Percentiles rank a stretch among this genome's conserved stretches.
Conservation (phyloP, 257 asterid genomes). For the Catharanthus roseus region DNA sequence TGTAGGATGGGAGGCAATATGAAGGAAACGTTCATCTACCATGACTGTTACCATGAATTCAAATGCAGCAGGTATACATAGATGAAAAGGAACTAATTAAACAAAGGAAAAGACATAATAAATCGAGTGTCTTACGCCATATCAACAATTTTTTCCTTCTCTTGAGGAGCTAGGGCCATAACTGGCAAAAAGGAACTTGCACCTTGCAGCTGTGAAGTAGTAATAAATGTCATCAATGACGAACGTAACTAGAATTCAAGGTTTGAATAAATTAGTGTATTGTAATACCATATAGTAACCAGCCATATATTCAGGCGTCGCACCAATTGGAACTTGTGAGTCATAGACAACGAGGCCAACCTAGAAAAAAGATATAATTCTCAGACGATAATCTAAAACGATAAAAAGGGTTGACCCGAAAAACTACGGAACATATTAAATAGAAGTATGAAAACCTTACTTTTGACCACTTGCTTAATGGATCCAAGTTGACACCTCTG, state of each 20-base stretch:
- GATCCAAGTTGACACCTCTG: constrained; percentile 96
- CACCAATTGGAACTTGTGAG: constrained; percentile 96
- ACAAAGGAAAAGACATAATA: background rate
- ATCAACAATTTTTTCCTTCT: constrained; percentile 82
- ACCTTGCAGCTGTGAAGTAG: constrained; percentile 67
- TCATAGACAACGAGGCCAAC: constrained; percentile 94
- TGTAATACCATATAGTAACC: constrained; percentile 87
- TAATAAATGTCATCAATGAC: constrained; percentile 24
- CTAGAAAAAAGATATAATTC: constrained; percentile 25
- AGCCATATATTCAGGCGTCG: constrained; percentile 98
- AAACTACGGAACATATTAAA: background rate
- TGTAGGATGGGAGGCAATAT: background rate
- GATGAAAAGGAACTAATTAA: too few species aligned
- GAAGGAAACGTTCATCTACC: background rate
- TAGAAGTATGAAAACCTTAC: constrained; percentile 32
- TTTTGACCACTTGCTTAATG: constrained; percentile 97
- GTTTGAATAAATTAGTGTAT: constrained; percentile 2
- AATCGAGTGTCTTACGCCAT: constrained; percentile 72
- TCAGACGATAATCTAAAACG: background rate
- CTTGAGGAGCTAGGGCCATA: constrained; percentile 98
- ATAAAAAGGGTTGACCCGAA: background rate
- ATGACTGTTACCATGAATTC: background rate
- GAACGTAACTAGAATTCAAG: background rate
- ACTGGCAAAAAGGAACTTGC: constrained; percentile 95
- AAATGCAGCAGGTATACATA: background rate